Evolutionary conservation across 2,329 filamentous ascomycete genomes (phyloP).

Genomic region (Sclerotinia minor): DNA sequence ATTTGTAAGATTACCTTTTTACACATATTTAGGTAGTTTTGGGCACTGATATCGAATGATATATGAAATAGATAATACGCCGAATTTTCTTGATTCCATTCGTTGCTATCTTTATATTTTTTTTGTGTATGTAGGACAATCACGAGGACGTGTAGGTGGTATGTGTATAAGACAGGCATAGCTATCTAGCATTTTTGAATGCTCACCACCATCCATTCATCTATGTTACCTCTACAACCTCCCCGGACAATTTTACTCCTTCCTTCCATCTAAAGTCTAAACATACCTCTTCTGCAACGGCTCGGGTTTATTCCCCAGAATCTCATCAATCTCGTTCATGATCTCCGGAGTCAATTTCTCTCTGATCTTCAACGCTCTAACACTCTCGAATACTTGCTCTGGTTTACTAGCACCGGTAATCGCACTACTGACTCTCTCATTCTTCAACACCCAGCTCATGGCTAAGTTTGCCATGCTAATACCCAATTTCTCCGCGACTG

Average conservation of each 20-base stretch:
- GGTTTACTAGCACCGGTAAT: slow-evolving; percentile 60
- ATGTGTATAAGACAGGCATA: neutral
- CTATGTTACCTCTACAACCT: neutral
- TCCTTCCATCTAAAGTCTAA: slow-evolving; percentile 11
- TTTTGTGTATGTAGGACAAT: neutral
- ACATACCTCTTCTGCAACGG: slow-evolving; percentile 36
- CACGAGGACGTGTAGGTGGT: neutral
- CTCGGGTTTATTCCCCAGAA: slow-evolving; percentile 59
- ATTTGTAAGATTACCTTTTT: neutral
- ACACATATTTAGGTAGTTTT: slow-evolving; percentile 15
- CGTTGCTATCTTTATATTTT: neutral
- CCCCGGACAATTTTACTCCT: no score
- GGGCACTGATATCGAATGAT: neutral
- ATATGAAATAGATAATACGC: slow-evolving; percentile 7
- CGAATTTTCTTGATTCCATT: neutral
- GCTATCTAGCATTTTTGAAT: neutral
- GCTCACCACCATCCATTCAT: neutral
- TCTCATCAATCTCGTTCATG: slow-evolving; percentile 58
- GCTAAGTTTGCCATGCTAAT: slow-evolving; percentile 54
- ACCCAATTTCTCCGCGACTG: slow-evolving; percentile 64
- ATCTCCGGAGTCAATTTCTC: slow-evolving; percentile 60
- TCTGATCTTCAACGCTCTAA: slow-evolving; percentile 53
- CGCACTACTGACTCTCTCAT: slow-evolving; percentile 60
- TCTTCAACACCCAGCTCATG: slow-evolving; percentile 63
- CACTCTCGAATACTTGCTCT: slow-evolving; percentile 61